Evolutionary conservation across 768 basidiomycete genomes (phyloP).

Genomic region (Boletus pseudopeckii): DNA sequence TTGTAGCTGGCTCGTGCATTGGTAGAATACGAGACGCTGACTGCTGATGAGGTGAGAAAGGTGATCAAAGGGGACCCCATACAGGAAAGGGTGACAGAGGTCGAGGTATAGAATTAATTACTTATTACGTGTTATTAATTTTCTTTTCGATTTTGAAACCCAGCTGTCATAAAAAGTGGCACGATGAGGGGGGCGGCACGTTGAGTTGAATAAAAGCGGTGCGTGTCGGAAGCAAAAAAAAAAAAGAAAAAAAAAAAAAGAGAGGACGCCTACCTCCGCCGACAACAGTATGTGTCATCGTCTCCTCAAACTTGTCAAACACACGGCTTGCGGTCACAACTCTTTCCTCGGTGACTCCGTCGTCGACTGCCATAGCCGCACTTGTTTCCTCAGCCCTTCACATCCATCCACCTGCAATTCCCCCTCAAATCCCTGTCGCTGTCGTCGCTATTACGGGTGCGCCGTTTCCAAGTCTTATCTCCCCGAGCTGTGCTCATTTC

Average conservation of each 20-base stretch:
- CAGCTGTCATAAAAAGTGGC: too few relatives aligned
- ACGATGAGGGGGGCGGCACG: too few relatives aligned
- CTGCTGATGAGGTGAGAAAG: constrained; percentile 78
- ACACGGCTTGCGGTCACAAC: constrained; percentile 53
- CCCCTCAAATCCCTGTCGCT: constrained; percentile 36
- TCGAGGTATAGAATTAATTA: background rate
- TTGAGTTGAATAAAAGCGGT: constrained; percentile 12
- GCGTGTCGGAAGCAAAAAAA: constrained; percentile 10
- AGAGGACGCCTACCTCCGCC: constrained; percentile 49
- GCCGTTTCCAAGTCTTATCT: constrained; percentile 9
- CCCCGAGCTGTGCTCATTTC: background rate
- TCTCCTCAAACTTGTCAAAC: constrained; percentile 50
- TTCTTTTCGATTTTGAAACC: too few relatives aligned
- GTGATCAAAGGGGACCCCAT: constrained; percentile 84
- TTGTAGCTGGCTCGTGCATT: constrained; percentile 82
- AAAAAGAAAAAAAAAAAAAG: background rate
- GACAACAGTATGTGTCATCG: constrained; percentile 64
- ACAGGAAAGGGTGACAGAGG: constrained; percentile 39
- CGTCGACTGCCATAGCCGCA: constrained; percentile 48
- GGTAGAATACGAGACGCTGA: constrained; percentile 93
- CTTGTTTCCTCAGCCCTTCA: constrained; percentile 45
- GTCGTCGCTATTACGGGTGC: constrained; percentile 57
- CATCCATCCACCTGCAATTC: constrained; percentile 49
- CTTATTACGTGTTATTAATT: background rate
- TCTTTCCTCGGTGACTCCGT: constrained; percentile 40